Evolutionary conservation across 75 land plant genomes (phyloP), one percentile per base, ranked within the genome.

Genomic region (Pinus taeda): DNA sequence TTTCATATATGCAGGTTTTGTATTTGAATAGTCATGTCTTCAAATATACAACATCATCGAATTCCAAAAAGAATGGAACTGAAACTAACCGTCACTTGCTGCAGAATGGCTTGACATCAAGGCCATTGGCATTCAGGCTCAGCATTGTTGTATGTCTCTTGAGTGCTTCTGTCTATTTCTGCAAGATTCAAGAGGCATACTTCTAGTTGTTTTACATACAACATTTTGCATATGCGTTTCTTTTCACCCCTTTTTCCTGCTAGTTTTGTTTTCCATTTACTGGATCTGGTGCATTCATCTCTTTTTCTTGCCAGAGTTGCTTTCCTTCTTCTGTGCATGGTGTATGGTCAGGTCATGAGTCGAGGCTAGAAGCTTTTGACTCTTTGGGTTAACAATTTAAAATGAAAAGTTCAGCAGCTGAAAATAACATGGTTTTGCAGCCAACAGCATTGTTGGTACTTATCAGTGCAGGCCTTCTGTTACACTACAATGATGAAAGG

Each of bases 401-500:
- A 67, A 67, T 67, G 45, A 39, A 67, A 37, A 5, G 21, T 39
- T 67, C 45, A 39, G 33, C 20, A 39, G n/a, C 45, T 67, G 20
- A 67, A 20, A 67, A 39, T 67, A 20, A 20, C 37, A 20, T 67
- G 45, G 42, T 77, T 8, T 77, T 88, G 61, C 85, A 85, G 92
- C 87, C 85, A 30, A 71, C 85, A 58, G 77, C 82, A 39, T 1
- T 83, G 12, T 60, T 84, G 3, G 64, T 66, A 20, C 80, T 71
- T 21, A 55, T 85, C 61, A 84, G 63, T 79, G 57, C 80, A 53
- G 82, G 65, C 13, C n/a, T 80, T n/a, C 69, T 75, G 36, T 3
- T 90, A 33, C 90, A 80, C 79, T 83, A 79, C 71, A 90, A 90
- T 78, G 92, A 88, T 78, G 86, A 90, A 71, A 83, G 61, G 57